Evolutionary conservation across 352 stramenopile species (phyloP), one percentile per base, ranked within the genome.

Genomic region (Phytophthora hybrid): DNA sequence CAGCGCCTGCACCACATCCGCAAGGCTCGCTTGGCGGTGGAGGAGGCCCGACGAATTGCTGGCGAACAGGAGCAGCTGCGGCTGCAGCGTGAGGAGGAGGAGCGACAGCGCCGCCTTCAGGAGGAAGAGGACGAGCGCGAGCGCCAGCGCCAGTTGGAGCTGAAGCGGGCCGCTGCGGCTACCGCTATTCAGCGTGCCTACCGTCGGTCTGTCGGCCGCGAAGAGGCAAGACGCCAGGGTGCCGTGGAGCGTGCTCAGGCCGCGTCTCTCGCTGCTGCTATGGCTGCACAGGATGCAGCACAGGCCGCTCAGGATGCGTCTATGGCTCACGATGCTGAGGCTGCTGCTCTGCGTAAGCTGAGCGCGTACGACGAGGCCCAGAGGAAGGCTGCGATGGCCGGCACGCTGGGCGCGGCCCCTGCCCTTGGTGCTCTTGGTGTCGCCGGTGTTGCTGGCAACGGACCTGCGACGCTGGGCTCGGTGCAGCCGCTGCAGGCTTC

Each of bases 1-100:
- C 64, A 91, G 63, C 87, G 87, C n/a, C 69, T 97, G 7, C 80
- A 95, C 32, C 81, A 90, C 69, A 93, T 97, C 54, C 90, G 87
- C 76, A 94, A 94, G 79, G 77, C 80, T 53, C 86, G 88, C 21
- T 70, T 90, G n/a, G 88, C 88, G 3, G 87, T 95, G 21, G 88
- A 95, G 56, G 88, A 95, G 31, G 90, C 90, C 9, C 82, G 89
- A 69, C 86, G 88, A 52, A 79, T 83, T 57, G 80, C 88, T 53
- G 86, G 91, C 8, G 85, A 95, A 69, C 85, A 95, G 76, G 79
- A 88, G 47, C 74, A 78, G 26, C 69, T 93, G 41, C 63, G 84
- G 37, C 66, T 93, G 34, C 77, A 94, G 71, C 75, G 80, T 19
- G 80, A 93, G 39, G 89, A 97, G 57, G 86, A 93, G 23, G 87